Percentiles rank a stretch among this genome's conserved stretches.
Conservation (phyloP, 2,329 filamentous ascomycete species). For the Monilinia laxa region DNA sequence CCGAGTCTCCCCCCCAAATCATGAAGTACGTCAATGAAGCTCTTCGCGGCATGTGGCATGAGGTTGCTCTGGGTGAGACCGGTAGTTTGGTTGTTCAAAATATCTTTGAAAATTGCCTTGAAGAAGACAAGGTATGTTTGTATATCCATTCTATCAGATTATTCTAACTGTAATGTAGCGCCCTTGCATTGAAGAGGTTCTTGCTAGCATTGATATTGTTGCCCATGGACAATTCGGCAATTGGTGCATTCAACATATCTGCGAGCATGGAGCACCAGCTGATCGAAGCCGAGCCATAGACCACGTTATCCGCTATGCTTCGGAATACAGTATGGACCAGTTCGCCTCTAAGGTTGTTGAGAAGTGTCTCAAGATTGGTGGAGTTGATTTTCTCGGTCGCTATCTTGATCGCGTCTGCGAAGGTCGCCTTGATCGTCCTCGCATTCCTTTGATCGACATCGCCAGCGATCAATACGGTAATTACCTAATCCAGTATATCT, state of each 20-base stretch:
- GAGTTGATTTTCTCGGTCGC: constrained; percentile 82
- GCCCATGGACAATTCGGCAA: constrained; percentile 98
- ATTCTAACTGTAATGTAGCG: constrained; percentile 57
- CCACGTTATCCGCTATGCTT: constrained; percentile 88
- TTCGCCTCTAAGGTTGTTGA: constrained; percentile 99
- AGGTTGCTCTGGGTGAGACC: constrained; percentile 94
- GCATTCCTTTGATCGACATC: constrained; percentile 96
- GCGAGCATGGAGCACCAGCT: constrained; percentile 87
- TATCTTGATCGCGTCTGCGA: constrained; percentile 95
- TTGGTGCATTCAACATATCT: constrained; percentile 99
- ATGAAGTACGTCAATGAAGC: constrained; percentile 99
- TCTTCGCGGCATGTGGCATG: constrained; percentile 95
- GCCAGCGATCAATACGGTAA: constrained; percentile 98
- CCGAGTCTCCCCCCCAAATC: constrained; percentile 89
- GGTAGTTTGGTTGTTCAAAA: constrained; percentile 98
- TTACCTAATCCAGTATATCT: constrained; percentile 95
- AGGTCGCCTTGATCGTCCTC: constrained; percentile 82
- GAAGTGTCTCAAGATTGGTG: constrained; percentile 97
- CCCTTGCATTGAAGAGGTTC: constrained; percentile 93
- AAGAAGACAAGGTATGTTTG: constrained; percentile 85
- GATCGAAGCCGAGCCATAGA: constrained; percentile 94
- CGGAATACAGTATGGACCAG: constrained; percentile 98
- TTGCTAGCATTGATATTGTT: constrained; percentile 92
- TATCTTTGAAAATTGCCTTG: constrained; percentile 98
- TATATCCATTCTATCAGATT: background rate